phyloP scores from a whole-genome alignment of 2,329 filamentous ascomycete species.

The Periconia digitata region DNA sequence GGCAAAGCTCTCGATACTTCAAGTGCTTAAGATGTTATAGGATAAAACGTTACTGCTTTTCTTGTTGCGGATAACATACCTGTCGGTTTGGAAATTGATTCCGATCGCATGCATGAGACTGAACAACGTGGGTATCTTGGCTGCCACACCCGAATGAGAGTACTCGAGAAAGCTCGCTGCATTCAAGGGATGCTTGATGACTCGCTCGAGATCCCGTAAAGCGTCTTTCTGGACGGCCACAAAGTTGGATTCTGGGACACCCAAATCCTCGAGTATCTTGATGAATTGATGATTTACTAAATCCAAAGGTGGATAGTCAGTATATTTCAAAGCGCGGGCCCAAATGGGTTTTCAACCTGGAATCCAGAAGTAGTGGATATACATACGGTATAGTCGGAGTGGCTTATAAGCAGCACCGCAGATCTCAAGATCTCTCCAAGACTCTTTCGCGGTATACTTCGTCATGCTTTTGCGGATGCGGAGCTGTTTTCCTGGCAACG shows the following conservation, averaged over 20 bases:
- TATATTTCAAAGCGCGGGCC: too few species aligned
- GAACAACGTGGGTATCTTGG: slow-evolving; percentile 65
- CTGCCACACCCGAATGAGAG: slow-evolving; percentile 61
- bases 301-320: too few species aligned
- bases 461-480: slow-evolving; percentile 73
- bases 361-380: too few species aligned
- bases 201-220: slow-evolving; percentile 59
- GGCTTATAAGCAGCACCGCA: slow-evolving; percentile 70
- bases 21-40: too few species aligned
- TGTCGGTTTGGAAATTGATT: slow-evolving; percentile 67
- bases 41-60: too few species aligned
- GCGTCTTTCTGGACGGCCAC: slow-evolving; percentile 64
- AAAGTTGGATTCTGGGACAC: slow-evolving; percentile 62
- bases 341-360: too few species aligned
- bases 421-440: slow-evolving; percentile 63
- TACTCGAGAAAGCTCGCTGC: slow-evolving; percentile 64
- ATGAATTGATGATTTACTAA: slow-evolving; percentile 83
- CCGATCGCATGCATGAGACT: slow-evolving; percentile 58
- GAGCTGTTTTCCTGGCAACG: slow-evolving; percentile 59
- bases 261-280: slow-evolving; percentile 83
- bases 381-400: slow-evolving; percentile 65
- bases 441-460: slow-evolving; percentile 65
- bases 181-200: slow-evolving; percentile 61
- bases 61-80: too few species aligned
- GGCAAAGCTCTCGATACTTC: too few species aligned